Conservation (phyloP, 1,284 basidiomycete genomes). For the Pholiota adiposa region DNA sequence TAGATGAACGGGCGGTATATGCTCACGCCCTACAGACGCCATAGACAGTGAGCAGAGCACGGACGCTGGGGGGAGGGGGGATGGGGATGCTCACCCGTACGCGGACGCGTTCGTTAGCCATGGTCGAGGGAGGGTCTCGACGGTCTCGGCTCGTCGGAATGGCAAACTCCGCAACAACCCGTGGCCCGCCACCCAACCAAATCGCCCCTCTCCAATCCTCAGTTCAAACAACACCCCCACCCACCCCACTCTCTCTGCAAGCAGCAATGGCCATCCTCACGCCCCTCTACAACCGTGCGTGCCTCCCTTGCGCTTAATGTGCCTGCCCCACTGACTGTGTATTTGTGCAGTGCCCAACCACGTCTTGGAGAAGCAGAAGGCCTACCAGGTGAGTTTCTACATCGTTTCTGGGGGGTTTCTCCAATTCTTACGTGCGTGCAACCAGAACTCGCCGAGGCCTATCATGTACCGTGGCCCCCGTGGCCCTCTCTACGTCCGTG, state of each 20-base stretch:
- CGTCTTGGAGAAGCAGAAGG: slow-evolving; percentile 65
- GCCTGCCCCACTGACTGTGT: slow-evolving; percentile 7
- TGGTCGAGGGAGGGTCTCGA: slow-evolving; percentile 27
- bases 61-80: slow-evolving; percentile 13
- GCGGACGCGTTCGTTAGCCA: slow-evolving; percentile 72
- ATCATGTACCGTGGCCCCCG: slow-evolving; percentile 43
- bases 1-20: slow-evolving; percentile 94
- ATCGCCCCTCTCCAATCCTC: slow-evolving; percentile 24
- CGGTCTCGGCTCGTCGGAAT: slow-evolving; percentile 29
- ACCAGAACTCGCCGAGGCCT: slow-evolving; percentile 39
- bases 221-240: no score
- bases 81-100: slow-evolving; percentile 59
- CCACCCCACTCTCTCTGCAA: no score
- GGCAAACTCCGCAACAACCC: slow-evolving; percentile 46
- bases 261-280: slow-evolving; percentile 52
- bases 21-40: slow-evolving; percentile 71
- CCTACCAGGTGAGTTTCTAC: slow-evolving; percentile 57
- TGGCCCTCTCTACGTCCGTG: slow-evolving; percentile 42
- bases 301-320: no score
- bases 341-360: slow-evolving; percentile 59
- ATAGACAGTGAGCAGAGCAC: slow-evolving; percentile 17
- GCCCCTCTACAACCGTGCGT: slow-evolving; percentile 61
- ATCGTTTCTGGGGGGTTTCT: slow-evolving; percentile 4
- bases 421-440: slow-evolving; percentile 10
- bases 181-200: slow-evolving; percentile 21